Evolutionary conservation across 805 yeast genomes (phyloP).

Genomic region (Nakazawaea ambrosiae): DNA sequence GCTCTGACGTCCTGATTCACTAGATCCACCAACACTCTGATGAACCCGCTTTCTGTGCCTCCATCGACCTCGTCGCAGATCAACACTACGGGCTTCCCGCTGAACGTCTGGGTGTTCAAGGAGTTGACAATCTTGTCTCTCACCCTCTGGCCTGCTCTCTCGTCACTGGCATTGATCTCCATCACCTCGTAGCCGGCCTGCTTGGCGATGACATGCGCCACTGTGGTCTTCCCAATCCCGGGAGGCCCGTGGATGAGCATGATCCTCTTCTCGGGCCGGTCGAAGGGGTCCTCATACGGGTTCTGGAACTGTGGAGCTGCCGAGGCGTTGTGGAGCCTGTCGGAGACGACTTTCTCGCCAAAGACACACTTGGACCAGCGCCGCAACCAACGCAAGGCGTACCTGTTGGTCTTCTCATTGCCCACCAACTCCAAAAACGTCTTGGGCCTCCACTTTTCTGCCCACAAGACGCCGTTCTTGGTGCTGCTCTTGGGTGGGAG

Average conservation of each 20-base stretch:
- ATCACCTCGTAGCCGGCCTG: conserved; percentile 76
- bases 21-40: conserved; percentile 51
- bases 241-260: conserved; percentile 86
- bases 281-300: conserved; percentile 37
- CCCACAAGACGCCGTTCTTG: conserved; percentile 26
- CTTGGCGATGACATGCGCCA: conserved; percentile 76
- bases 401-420: conserved; percentile 56
- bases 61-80: conserved; percentile 91
- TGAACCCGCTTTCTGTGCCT: conserved; percentile 57
- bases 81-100: conserved; percentile 72
- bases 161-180: conserved; percentile 85
- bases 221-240: conserved; percentile 88
- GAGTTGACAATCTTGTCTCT: conserved; percentile 54
- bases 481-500: neutral
- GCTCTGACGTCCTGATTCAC: conserved; percentile 52
- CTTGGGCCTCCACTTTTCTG: conserved; percentile 65
- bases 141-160: conserved; percentile 54
- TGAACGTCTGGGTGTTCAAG: conserved; percentile 55
- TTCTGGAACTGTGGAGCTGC: neutral
- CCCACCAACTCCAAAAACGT: conserved; percentile 63
- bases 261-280: conserved; percentile 56
- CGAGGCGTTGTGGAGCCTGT: conserved; percentile 1
- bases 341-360: conserved; percentile 31
- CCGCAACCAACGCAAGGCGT: conserved; percentile 54
- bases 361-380: conserved; percentile 60